phyloP scores from a whole-genome alignment of 2,329 filamentous ascomycete species.

The Daldinia sp. region DNA sequence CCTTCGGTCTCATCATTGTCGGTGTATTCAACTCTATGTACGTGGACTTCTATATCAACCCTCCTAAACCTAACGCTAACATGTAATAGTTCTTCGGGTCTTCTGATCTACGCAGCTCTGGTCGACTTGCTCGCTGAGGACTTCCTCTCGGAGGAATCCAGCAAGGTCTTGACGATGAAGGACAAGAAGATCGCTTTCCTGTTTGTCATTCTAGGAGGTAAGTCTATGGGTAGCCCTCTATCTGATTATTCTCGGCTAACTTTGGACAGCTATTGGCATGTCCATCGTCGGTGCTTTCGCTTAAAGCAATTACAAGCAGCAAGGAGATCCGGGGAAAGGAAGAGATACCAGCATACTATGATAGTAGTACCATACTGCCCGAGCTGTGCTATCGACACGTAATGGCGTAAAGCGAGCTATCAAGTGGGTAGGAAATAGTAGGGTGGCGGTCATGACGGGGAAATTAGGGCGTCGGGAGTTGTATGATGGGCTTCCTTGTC shows the following conservation, averaged over 20 bases:
- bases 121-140: conserved; percentile 74
- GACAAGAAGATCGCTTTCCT: conserved; percentile 66
- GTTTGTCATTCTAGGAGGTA: conserved; percentile 65
- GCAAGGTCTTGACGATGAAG: conserved; percentile 62
- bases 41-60: conserved; percentile 44
- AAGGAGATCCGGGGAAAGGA: conserved; percentile 11
- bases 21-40: conserved; percentile 75
- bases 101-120: conserved; percentile 71
- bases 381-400: conserved; percentile 18
- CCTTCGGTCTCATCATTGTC: conserved; percentile 73
- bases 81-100: conserved; percentile 65
- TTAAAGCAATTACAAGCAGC: conserved; percentile 45
- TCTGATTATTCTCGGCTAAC: conserved; percentile 22
- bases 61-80: conserved; percentile 21
- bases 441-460: conserved; percentile 16
- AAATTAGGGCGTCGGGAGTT: conserved; percentile 20
- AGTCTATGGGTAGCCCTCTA: conserved; percentile 24
- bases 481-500: conserved; percentile 31
- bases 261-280: conserved; percentile 57
- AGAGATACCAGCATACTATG: conserved; percentile 16
- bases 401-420: conserved; percentile 9
- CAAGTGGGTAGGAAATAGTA: conserved; percentile 19
- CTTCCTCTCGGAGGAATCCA: conserved; percentile 70
- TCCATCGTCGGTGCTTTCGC: conserved; percentile 62
- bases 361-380: conserved; percentile 12